Evolutionary conservation across 495 filamentous ascomycete genomes (phyloP).

Genomic region (Annulohypoxylon bovei): DNA sequence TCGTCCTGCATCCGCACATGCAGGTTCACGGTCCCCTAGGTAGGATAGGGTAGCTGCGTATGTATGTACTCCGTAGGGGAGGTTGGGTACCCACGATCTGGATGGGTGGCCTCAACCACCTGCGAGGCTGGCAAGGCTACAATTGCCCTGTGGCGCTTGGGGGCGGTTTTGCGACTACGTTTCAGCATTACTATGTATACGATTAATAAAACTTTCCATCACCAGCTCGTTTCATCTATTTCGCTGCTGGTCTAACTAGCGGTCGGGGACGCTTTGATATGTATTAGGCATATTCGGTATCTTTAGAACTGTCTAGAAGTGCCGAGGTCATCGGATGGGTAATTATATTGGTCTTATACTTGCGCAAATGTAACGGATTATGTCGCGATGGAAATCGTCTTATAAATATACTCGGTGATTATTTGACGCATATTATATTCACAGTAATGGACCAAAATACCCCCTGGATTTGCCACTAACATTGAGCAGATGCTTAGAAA

Average conservation of each 20-base stretch:
- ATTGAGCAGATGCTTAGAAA: slow-evolving; percentile 31
- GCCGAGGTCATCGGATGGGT: not conserved
- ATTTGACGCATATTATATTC: not conserved
- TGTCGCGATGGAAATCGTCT: not conserved
- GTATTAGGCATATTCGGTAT: not conserved
- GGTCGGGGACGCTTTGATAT: too few species aligned
- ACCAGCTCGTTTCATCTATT: not conserved
- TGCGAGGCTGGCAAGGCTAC: slow-evolving; percentile 40
- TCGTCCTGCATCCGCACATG: slow-evolving; percentile 28
- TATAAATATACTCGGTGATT: not conserved
- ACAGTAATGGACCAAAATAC: not conserved
- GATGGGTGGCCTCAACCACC: slow-evolving; percentile 40
- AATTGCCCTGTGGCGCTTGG: slow-evolving; percentile 9
- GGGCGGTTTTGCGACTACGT: slow-evolving; percentile 24
- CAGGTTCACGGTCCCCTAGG: slow-evolving; percentile 16
- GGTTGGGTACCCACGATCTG: slow-evolving; percentile 27
- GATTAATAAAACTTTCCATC: not conserved
- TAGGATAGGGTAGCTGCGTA: slow-evolving; percentile 21
- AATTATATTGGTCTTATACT: not conserved
- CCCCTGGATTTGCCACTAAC: not conserved
- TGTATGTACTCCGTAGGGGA: slow-evolving; percentile 24
- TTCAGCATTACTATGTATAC: not conserved
- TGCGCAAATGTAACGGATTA: not conserved
- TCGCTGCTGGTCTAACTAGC: not conserved
- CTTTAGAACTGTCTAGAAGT: not conserved